These are phyloP conservation scores for Cercospora janseana DNA, from an alignment of 2,329 filamentous ascomycete genomes.

Conservation along the genomic window DNA sequence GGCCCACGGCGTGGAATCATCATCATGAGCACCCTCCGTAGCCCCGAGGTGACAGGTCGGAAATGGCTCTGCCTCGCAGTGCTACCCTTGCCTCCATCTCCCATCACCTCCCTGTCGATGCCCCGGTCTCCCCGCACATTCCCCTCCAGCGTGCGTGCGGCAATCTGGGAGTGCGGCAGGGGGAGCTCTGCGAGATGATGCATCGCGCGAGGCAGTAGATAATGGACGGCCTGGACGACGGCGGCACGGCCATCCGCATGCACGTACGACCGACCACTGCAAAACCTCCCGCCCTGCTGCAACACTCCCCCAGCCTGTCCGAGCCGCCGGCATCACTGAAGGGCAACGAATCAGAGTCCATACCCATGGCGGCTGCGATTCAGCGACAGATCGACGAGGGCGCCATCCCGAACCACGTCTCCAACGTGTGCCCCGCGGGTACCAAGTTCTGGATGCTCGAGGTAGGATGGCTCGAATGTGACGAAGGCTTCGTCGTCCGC, in stretches of 20 bases:
- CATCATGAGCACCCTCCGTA: neutral
- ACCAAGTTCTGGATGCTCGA: slow-evolving; percentile 49
- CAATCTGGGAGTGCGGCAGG: slow-evolving; percentile 9
- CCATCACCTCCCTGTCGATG: slow-evolving; percentile 11
- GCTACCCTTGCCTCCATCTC: neutral
- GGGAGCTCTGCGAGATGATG: slow-evolving; percentile 10
- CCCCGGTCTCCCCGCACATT: slow-evolving; percentile 16
- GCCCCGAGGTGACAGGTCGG: neutral
- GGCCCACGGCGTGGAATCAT: neutral
- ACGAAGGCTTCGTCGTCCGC: slow-evolving; percentile 49
- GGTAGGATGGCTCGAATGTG: slow-evolving; percentile 40
- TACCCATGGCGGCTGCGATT: slow-evolving; percentile 27
- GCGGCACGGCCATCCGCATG: slow-evolving; percentile 1
- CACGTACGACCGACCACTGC: slow-evolving; percentile 1
- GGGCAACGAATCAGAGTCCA: neutral
- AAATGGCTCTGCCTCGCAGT: neutral
- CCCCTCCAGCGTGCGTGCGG: slow-evolving; percentile 10
- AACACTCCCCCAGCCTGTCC: neutral
- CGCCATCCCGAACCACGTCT: slow-evolving; percentile 36
- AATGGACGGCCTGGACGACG: slow-evolving; percentile 6
- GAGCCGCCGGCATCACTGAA: slow-evolving; percentile 3
- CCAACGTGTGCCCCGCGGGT: slow-evolving; percentile 43
- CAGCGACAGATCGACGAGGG: slow-evolving; percentile 35
- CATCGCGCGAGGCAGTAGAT: slow-evolving; percentile 9
- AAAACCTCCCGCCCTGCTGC: slow-evolving; percentile 14